phyloP scores from a whole-genome alignment of 768 basidiomycete genomes.

The Porphyrellus cyaneotinctus region DNA sequence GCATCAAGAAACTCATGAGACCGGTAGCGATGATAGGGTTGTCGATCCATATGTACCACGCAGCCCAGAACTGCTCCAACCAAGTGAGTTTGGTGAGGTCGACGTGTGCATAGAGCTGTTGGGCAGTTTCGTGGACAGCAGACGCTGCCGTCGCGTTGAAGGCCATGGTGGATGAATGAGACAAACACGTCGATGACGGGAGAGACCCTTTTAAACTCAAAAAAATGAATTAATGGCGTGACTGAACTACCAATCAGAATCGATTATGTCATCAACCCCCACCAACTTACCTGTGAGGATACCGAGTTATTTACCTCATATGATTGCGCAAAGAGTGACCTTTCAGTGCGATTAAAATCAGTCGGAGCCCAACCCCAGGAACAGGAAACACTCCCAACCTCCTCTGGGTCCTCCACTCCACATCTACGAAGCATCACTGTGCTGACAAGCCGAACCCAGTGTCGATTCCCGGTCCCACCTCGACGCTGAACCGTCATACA shows the following conservation, averaged over 20 bases:
- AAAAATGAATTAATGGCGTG: slow-evolving; percentile 24
- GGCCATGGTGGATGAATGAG: slow-evolving; percentile 33
- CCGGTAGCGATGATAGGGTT: slow-evolving; percentile 93
- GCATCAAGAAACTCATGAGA: slow-evolving; percentile 85
- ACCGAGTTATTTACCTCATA: too few relatives aligned
- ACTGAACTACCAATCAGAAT: slow-evolving; percentile 23
- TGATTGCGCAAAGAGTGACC: too few relatives aligned
- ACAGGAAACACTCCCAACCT: too few relatives aligned
- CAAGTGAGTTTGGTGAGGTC: slow-evolving; percentile 61
- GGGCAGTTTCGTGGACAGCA: slow-evolving; percentile 28
- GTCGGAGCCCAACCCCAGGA: too few relatives aligned
- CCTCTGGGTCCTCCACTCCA: too few relatives aligned
- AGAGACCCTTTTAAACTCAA: not conserved
- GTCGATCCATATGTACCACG: slow-evolving; percentile 82
- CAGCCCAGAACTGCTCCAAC: slow-evolving; percentile 78
- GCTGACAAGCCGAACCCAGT: not conserved
- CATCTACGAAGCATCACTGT: not conserved
- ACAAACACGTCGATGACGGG: not conserved
- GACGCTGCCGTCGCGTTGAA: slow-evolving; percentile 38
- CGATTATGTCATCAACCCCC: slow-evolving; percentile 22
- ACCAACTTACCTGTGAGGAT: too few relatives aligned
- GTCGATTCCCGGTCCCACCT: not conserved
- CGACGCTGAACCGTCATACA: not conserved
- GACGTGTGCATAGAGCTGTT: slow-evolving; percentile 50
- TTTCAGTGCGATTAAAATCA: too few relatives aligned